Conservation (phyloP, 352 stramenopile genomes). For the Blastocystis sp. region DNA sequence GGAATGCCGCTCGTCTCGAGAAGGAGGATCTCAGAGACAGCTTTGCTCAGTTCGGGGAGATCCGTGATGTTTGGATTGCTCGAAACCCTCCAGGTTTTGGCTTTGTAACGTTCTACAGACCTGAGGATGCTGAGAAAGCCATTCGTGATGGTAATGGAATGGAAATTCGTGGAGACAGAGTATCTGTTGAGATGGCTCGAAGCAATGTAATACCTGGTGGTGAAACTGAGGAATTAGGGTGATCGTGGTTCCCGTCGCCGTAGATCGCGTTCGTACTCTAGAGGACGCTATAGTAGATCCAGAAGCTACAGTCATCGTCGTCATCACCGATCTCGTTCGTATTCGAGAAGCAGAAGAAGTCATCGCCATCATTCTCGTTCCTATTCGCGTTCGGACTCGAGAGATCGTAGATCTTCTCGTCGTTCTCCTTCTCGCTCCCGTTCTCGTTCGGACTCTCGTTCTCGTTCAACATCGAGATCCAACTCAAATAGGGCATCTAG, state of each 20-base stretch:
- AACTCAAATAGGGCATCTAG: neutral
- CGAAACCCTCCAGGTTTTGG: constrained; percentile 67
- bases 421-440: constrained; percentile 13
- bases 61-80: constrained; percentile 66
- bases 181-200: constrained; percentile 27
- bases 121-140: constrained; percentile 63
- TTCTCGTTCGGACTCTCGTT: neutral
- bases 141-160: constrained; percentile 62
- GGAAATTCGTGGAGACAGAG: constrained; percentile 63
- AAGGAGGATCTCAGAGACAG: constrained; percentile 64
- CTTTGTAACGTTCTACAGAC: constrained; percentile 66
- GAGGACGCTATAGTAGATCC: neutral
- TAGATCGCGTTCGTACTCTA: constrained; percentile 9
- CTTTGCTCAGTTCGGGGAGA: constrained; percentile 65
- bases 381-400: constrained; percentile 3
- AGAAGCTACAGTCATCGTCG: constrained; percentile 41
- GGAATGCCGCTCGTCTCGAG: constrained; percentile 1
- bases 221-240: neutral
- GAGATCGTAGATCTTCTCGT: constrained; percentile 39
- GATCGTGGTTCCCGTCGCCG: neutral
- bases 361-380: constrained; percentile 47
- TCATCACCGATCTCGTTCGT: constrained; percentile 31
- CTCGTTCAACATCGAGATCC: constrained; percentile 1
- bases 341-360: constrained; percentile 49
- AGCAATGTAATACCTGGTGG: neutral